Base-by-base conservation (phyloP, 2,329 filamentous ascomycete species). In the Grosmannia clavigera region DNA sequence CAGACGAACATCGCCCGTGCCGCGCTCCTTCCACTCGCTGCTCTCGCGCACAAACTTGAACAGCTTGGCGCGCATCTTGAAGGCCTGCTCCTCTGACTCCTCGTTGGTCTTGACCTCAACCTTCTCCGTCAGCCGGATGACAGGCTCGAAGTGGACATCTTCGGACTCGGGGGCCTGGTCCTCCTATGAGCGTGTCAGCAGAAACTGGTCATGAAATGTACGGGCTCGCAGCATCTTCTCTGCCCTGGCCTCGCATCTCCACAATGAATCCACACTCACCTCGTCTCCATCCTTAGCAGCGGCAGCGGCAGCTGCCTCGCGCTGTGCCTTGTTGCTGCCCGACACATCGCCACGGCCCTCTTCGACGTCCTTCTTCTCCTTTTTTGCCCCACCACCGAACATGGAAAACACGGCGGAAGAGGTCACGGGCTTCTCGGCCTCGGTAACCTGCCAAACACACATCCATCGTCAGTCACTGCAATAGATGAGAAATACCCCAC, bases 11-110 rank as follows among this genome's bases (percentile, higher is more conserved):
- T 97, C 92, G 69, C 94, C 94, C 66, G 94, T 97, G 66, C 94
- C 94, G 72, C 94, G 88, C 85, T 99, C 94, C 83, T 97, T 99
- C 94, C 94, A 99, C 80, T 97, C 94, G 74, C 87, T 87, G 68
- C 82, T 84, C 59, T 96, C 90, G 68, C 88, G 84, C 76, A 96
- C 87, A 74, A 97, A 99, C 79, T 92, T 92, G 86, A 99, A 99
- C 66, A 99, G 87, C 84, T 99, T 99, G 72, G 94, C 94, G 70
- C 94, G 90, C 92, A 97, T 96, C 86, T 97, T 97, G 85, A 97
- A 99, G 48, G 85, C 81, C 79, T 96, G 90, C 80, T 97, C 92
- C 81, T 99, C 94, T 54, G 87, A 84, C 81, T 99, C 94, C 78
- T 99, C 94, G 78, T 96, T 95, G 75, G 94, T 97, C 83, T 95